A percentile compares a stretch with the other conserved stretches of the same genome.
Evolutionary conservation across 331 rosid species (phyloP).

Genomic region (Ulmus americana): DNA sequence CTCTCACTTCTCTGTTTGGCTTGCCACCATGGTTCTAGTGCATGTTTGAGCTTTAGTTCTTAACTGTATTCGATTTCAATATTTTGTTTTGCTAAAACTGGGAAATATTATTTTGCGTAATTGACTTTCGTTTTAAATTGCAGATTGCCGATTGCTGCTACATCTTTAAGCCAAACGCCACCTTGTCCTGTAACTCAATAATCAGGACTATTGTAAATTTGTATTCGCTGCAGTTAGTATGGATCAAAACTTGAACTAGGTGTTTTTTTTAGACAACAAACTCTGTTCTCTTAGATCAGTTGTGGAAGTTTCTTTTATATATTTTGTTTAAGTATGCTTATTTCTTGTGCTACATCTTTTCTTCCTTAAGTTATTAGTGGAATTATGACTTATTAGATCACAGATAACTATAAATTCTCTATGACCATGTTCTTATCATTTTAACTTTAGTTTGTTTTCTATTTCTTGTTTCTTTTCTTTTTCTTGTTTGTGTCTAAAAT

Average conservation of each 20-base stretch:
- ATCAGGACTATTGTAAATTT: neutral
- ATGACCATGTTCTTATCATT: neutral
- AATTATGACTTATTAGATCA: neutral
- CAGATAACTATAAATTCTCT: neutral
- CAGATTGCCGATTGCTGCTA: conserved; percentile 21
- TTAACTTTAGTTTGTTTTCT: no score
- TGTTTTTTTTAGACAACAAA: neutral
- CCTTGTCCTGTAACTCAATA: conserved; percentile 28
- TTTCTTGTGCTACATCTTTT: neutral
- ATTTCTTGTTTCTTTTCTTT: no score
- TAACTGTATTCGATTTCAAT: no score
- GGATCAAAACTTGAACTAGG: neutral
- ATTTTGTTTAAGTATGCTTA: no score
- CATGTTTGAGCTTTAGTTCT: no score
- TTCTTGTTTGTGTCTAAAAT: no score
- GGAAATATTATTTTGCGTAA: no score
- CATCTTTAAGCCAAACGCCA: conserved; percentile 13
- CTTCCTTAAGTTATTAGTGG: neutral
- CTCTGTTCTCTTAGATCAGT: neutral
- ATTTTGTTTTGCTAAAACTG: no score
- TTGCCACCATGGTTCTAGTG: no score
- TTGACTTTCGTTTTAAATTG: conserved; percentile 2
- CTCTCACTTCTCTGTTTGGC: no score
- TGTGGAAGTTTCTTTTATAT: neutral
- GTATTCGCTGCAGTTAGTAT: neutral